A percentile compares a stretch with the other conserved stretches of the same genome.
Evolutionary conservation across 2,329 filamentous ascomycete species (phyloP).

Genomic region (Esteya vermicola): DNA sequence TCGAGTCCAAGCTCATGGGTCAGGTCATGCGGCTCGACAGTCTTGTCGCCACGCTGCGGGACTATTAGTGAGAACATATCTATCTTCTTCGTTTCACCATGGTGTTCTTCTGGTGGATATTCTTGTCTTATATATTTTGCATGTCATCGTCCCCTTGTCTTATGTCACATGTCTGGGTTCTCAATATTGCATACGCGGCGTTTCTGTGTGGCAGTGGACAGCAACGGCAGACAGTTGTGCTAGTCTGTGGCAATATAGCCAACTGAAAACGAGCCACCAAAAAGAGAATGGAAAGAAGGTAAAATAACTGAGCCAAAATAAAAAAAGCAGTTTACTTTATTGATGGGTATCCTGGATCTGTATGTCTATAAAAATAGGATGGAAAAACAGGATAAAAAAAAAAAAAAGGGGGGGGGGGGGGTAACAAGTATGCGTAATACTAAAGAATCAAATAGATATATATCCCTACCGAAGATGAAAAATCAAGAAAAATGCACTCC

Average conservation of each 20-base stretch:
- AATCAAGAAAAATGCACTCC: neutral
- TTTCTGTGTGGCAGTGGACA: too few species aligned
- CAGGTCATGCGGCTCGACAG: conserved; percentile 76
- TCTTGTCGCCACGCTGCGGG: conserved; percentile 66
- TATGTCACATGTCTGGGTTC: too few species aligned
- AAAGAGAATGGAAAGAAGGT: too few species aligned
- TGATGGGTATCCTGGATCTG: conserved; percentile 1
- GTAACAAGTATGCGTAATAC: too few species aligned
- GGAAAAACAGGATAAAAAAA: neutral
- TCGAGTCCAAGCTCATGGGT: conserved; percentile 60
- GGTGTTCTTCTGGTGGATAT: neutral
- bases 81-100: neutral
- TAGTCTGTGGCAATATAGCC: too few species aligned
- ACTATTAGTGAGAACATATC: conserved; percentile 38
- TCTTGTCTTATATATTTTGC: neutral
- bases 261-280: too few species aligned
- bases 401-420: too few species aligned
- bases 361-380: neutral
- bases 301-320: too few species aligned
- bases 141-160: too few species aligned
- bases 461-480: neutral
- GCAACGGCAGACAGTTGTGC: too few species aligned
- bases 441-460: neutral
- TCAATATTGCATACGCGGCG: too few species aligned
- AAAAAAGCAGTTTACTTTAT: too few species aligned